Evolutionary conservation across 2,329 filamentous ascomycete species (phyloP).

Genomic region (Monosporascus sp.): DNA sequence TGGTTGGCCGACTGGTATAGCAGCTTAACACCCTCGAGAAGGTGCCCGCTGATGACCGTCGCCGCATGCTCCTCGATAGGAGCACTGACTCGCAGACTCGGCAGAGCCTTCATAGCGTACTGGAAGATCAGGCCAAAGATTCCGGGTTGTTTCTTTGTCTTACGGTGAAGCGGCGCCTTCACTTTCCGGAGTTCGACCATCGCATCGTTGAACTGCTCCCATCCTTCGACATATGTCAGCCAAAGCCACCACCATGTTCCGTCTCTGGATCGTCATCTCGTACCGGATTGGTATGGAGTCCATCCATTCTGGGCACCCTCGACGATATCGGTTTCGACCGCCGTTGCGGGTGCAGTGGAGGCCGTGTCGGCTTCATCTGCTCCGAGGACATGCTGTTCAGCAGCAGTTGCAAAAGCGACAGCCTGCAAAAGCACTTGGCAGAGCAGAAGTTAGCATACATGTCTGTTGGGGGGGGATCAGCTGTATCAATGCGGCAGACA

Average conservation of each 20-base stretch:
- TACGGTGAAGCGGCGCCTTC: conserved; percentile 38
- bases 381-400: conserved; percentile 24
- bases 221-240: conserved; percentile 31
- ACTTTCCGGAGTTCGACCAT: conserved; percentile 45
- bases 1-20: conserved; percentile 47
- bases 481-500: conserved; percentile 9
- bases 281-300: conserved; percentile 29
- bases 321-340: conserved; percentile 20
- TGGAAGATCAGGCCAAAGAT: conserved; percentile 39
- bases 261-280: conserved; percentile 1
- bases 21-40: conserved; percentile 46
- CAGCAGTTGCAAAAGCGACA: conserved; percentile 16
- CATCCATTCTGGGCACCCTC: conserved; percentile 20
- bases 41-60: conserved; percentile 35
- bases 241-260: background rate
- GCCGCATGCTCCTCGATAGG: conserved; percentile 36
- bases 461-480: background rate
- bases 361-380: conserved; percentile 12
- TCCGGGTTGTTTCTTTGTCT: conserved; percentile 38
- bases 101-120: conserved; percentile 43
- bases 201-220: conserved; percentile 49
- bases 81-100: conserved; percentile 43
- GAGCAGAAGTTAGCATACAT: conserved; percentile 2
- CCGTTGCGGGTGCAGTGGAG: conserved; percentile 14
- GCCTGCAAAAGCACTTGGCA: conserved; percentile 26